phyloP scores from a whole-genome alignment of 805 yeast species.

The Metschnikowia arizonensis region DNA sequence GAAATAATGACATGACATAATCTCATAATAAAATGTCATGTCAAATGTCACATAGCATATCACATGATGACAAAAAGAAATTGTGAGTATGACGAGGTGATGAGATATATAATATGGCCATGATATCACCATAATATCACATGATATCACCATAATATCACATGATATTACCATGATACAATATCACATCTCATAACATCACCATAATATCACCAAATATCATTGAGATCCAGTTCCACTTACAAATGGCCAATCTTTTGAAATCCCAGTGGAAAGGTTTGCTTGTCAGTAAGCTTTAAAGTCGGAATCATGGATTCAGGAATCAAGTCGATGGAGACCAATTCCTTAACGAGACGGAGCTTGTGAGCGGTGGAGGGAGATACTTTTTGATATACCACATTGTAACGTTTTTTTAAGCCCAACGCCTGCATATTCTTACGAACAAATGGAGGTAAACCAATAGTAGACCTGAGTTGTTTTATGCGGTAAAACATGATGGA shows the following conservation, averaged over 20 bases:
- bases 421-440: slow-evolving; percentile 63
- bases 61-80: too few relatives aligned
- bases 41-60: too few relatives aligned
- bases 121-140: too few relatives aligned
- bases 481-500: slow-evolving; percentile 45
- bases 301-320: slow-evolving; percentile 26
- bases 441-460: slow-evolving; percentile 72
- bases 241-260: slow-evolving; percentile 15
- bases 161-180: too few relatives aligned
- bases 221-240: not conserved
- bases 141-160: too few relatives aligned
- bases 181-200: too few relatives aligned
- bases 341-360: slow-evolving; percentile 76
- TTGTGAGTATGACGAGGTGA: too few relatives aligned
- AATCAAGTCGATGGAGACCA: slow-evolving; percentile 75
- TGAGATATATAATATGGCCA: too few relatives aligned
- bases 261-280: slow-evolving; percentile 15
- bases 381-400: slow-evolving; percentile 66
- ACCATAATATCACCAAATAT: too few relatives aligned
- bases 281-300: slow-evolving; percentile 11
- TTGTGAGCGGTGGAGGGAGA: slow-evolving; percentile 82
- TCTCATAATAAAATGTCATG: too few relatives aligned
- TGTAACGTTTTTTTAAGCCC: slow-evolving; percentile 74
- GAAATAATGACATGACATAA: too few relatives aligned
- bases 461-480: slow-evolving; percentile 74